These are phyloP conservation scores for Capsella rubella DNA, from an alignment of 441 rosid genomes.

Conservation along the genomic window DNA sequence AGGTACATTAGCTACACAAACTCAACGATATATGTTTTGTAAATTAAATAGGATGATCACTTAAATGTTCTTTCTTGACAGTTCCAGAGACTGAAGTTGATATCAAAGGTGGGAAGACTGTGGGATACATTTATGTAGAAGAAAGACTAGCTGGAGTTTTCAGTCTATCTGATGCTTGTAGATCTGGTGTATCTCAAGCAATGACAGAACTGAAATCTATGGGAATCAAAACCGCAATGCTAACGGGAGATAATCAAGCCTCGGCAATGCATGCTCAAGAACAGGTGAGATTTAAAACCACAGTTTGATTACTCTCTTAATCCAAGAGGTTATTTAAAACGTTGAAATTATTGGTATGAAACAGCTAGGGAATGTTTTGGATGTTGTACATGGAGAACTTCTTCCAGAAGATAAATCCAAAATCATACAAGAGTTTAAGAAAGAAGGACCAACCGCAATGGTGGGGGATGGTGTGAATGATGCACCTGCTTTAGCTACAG, in stretches of 20 bases:
- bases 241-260: slow-evolving; percentile 80
- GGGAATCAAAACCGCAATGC: slow-evolving; percentile 74
- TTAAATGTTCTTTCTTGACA: slow-evolving; percentile 31
- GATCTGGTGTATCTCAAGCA: slow-evolving; percentile 77
- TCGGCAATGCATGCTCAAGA: slow-evolving; percentile 75
- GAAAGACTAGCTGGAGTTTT: slow-evolving; percentile 60
- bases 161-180: slow-evolving; percentile 76
- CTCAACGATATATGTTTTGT: background rate
- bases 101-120: slow-evolving; percentile 57
- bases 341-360: slow-evolving; percentile 21
- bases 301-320: background rate
- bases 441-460: slow-evolving; percentile 79
- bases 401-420: slow-evolving; percentile 75
- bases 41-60: slow-evolving; percentile 20
- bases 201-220: slow-evolving; percentile 59
- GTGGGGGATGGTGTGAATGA: slow-evolving; percentile 93
- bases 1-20: slow-evolving; percentile 48
- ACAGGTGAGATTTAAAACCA: slow-evolving; percentile 53
- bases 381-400: slow-evolving; percentile 72
- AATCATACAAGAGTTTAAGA: slow-evolving; percentile 59
- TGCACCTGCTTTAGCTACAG: slow-evolving; percentile 89
- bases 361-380: slow-evolving; percentile 70
- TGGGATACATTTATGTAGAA: slow-evolving; percentile 66
- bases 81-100: slow-evolving; percentile 52
- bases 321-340: background rate